Conservation (phyloP, 192 early-diverging fungal species). For the Phycomyces blakesleeanus region DNA sequence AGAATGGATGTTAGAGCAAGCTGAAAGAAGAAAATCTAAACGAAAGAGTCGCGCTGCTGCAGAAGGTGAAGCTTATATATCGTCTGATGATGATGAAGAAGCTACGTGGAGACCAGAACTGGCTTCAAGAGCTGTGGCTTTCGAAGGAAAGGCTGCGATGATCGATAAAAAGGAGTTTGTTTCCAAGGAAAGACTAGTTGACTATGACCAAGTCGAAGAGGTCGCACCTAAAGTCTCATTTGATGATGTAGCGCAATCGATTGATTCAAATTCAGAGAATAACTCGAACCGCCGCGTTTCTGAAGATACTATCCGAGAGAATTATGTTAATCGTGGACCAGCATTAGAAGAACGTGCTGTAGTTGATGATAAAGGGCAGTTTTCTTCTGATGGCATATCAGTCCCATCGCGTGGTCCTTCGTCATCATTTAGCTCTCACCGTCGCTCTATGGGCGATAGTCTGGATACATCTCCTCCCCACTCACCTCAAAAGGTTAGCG, state of each 20-base stretch:
- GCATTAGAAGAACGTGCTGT: not conserved
- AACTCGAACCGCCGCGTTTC: not conserved
- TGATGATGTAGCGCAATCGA: too few relatives aligned
- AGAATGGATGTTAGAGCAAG: slow-evolving; percentile 12
- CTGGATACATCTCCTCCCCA: not conserved
- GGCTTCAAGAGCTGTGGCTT: not conserved
- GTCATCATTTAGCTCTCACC: not conserved
- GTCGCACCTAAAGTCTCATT: too few relatives aligned
- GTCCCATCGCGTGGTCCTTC: not conserved
- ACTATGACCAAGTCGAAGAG: too few relatives aligned
- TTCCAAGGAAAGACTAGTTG: too few relatives aligned
- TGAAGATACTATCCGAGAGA: not conserved
- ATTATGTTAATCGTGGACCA: not conserved
- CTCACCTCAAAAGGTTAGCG: not conserved
- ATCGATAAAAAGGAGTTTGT: not conserved
- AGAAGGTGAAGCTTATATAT: not conserved
- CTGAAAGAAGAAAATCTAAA: slow-evolving; percentile 4
- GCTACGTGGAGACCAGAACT: not conserved
- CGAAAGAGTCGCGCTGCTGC: not conserved
- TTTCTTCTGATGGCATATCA: not conserved
- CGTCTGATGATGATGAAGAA: not conserved
- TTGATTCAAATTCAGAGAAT: too few relatives aligned
- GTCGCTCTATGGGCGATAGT: not conserved
- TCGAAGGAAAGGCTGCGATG: not conserved
- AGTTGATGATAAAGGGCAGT: not conserved